These are phyloP conservation scores for Trichoderma sp. DNA, from an alignment of 2,329 filamentous ascomycete species.

Conservation along the genomic window DNA sequence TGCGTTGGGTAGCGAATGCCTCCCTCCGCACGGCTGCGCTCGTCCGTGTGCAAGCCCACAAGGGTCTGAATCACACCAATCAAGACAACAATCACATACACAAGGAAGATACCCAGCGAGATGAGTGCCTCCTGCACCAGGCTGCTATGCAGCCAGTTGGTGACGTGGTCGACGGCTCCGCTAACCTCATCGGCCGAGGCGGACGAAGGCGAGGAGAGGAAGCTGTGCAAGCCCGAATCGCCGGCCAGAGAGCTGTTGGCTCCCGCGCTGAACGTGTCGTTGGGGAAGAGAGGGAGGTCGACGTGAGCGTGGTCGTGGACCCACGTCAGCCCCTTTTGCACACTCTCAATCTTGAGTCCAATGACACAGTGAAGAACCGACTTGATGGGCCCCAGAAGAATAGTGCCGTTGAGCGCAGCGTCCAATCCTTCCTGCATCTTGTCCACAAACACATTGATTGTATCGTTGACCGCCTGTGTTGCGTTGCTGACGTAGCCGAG, in stretches of 20 bases:
- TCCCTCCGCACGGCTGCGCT: constrained; percentile 55
- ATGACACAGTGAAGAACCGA: constrained; percentile 86
- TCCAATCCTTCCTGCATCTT: constrained; percentile 74
- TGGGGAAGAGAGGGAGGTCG: constrained; percentile 71
- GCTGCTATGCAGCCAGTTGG: constrained; percentile 61
- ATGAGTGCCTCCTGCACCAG: constrained; percentile 80
- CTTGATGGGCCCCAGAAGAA: constrained; percentile 74
- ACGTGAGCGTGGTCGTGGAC: constrained; percentile 84
- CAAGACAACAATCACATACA: constrained; percentile 77
- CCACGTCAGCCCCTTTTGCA: constrained; percentile 92
- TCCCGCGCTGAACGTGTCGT: constrained; percentile 80
- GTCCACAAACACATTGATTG: constrained; percentile 77
- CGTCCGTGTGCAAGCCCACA: constrained; percentile 57
- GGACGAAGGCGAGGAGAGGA: constrained; percentile 73
- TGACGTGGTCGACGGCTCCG: constrained; percentile 68
- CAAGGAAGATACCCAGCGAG: constrained; percentile 66
- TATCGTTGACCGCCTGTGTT: constrained; percentile 79
- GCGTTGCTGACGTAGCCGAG: constrained; percentile 85
- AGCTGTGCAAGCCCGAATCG: constrained; percentile 61
- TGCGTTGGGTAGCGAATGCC: constrained; percentile 44
- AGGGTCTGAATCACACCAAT: constrained; percentile 68
- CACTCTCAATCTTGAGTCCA: constrained; percentile 76
- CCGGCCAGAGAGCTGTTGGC: constrained; percentile 60
- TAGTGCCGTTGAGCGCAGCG: constrained; percentile 74
- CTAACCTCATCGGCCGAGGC: constrained; percentile 79